These are phyloP conservation scores for Polytrichum formosum DNA, from an alignment of 225 moss, liverwort and hornwort species.

Conservation along the genomic window DNA sequence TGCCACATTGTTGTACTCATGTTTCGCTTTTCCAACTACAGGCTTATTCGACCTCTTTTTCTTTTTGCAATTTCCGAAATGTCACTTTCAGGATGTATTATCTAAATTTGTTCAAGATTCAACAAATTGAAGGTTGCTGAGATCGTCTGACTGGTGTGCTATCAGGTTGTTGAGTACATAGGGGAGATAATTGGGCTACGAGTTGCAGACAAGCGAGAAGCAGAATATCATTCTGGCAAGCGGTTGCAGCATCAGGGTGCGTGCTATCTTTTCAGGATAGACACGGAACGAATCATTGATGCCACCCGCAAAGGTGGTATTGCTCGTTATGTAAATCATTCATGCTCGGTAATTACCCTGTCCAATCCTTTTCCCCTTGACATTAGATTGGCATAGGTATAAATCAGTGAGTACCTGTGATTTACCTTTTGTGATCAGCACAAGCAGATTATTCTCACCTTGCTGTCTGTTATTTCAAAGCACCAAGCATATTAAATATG, in stretches of 20 bases:
- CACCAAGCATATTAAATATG: too few relatives aligned
- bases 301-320: slow-evolving; percentile 94
- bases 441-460: too few relatives aligned
- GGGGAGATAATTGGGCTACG: slow-evolving; percentile 92
- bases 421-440: not conserved
- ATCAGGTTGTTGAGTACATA: slow-evolving; percentile 91
- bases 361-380: not conserved
- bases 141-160: slow-evolving; percentile 13
- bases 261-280: slow-evolving; percentile 93
- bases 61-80: too few relatives aligned
- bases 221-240: slow-evolving; percentile 92
- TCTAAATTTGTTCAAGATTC: too few relatives aligned
- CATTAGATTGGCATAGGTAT: not conserved
- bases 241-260: slow-evolving; percentile 84
- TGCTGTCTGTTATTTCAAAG: too few relatives aligned
- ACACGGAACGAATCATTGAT: slow-evolving; percentile 90
- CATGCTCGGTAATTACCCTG: slow-evolving; percentile 69
- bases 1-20: too few relatives aligned
- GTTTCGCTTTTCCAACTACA: too few relatives aligned
- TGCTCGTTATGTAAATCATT: slow-evolving; percentile 97
- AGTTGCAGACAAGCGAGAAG: slow-evolving; percentile 96
- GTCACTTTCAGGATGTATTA: too few relatives aligned
- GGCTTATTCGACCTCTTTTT: too few relatives aligned
- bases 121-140: too few relatives aligned
- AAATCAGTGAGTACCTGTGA: not conserved